Base-by-base conservation (phyloP, 108 stramenopile genomes). In the Aureococcus anophagefferens region DNA sequence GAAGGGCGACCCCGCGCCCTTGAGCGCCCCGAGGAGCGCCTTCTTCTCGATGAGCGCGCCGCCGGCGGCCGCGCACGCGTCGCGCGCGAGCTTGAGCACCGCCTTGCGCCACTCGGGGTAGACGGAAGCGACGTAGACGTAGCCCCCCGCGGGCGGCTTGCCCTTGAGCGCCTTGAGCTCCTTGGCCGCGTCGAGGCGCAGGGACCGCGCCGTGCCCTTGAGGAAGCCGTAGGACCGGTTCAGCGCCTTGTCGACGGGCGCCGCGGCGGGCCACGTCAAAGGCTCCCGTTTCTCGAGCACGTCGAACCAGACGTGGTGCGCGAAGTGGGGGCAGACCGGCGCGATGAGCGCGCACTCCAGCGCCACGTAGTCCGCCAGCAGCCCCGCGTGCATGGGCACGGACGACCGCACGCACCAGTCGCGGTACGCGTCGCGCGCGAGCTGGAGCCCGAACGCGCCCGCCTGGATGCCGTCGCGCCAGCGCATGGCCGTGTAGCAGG, bases 391-490 rank as follows among this genome's bases (percentile, higher is more conserved):
- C 92, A 96, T 90, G 16, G 91, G 74, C 37, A 93, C 79, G 25
- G 81, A 83, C 72, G 90, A 89, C 67, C 89, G 89, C 35, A 73
- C 73, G 80, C 94, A 93, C 89, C 93, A 96, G 76, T 91, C 90
- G 69, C 96, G 85, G 78, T 91, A 98, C 68, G 87, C 83, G 78
- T 93, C 92, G 64, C 94, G 76, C 30, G 91, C 93, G 65, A 90
- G 68, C 77, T 93, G 80, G 85, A 97, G 84, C 59, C 94, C 93
- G 73, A 84, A 95, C 89, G 92, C 97, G 62, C 93, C 94, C 17
- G 83, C 70, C 77, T 95, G 90, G 21, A 98, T 72, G 5, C 94
- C 98, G 72, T 95, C 94, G 33, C 94, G 83, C 82, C 89, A 92
- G 71, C 87, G 86, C 91, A 92, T 92, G n/a, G 73, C 69, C 28